Conservation (phyloP, 2,329 filamentous ascomycete species). For the Blastomyces silverae region DNA sequence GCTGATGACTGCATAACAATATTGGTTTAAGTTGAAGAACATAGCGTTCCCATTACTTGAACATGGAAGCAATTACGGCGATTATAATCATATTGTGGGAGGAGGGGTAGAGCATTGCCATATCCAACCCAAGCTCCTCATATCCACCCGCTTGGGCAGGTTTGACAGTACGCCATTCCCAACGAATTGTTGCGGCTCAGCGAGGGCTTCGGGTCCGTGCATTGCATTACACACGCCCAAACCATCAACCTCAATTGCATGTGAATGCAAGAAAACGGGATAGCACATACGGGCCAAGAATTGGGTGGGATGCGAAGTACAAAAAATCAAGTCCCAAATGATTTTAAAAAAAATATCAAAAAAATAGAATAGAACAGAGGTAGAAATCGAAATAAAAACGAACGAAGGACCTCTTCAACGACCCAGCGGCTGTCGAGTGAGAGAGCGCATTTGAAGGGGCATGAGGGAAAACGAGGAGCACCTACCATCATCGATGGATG, state of each 20-base stretch:
- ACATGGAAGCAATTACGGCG: not conserved
- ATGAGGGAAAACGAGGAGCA: conserved; percentile 31
- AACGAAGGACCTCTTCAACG: not conserved
- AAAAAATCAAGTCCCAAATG: not conserved
- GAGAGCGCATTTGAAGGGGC: not conserved
- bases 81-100: not conserved
- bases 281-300: not conserved
- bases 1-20: not conserved
- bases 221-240: not conserved
- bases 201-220: not conserved
- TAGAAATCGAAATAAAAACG: not conserved
- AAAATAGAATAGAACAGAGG: not conserved
- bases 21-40: not conserved
- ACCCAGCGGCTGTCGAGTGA: not conserved
- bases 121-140: not conserved
- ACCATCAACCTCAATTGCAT: not conserved
- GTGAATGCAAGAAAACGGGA: not conserved
- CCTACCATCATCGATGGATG: conserved; percentile 98
- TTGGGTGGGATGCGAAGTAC: not conserved
- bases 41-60: not conserved
- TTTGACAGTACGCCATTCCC: not conserved
- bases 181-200: not conserved
- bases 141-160: not conserved
- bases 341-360: too few relatives aligned
- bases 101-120: not conserved